Base-by-base conservation (phyloP, 257 asterid species). In the Ilex asprella region DNA sequence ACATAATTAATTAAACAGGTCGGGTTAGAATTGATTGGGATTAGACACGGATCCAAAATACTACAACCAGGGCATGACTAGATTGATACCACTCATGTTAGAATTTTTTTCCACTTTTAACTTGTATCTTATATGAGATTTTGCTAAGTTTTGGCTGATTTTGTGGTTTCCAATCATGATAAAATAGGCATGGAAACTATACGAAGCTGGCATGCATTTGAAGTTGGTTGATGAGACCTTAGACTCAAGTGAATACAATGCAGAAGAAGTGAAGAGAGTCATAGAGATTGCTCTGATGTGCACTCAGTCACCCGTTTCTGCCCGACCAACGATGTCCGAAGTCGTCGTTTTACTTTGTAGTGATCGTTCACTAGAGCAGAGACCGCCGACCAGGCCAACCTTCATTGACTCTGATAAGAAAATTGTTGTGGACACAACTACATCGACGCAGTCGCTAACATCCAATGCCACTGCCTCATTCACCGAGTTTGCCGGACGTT, bases 241-340 rank as follows among this genome's bases (percentile, higher is more conserved):
- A 70, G 91, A 87, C 15, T 35, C 73, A 1, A 71, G 41, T 6
- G 89, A 84, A 8, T 87, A 70, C 35, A 71, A 39, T 0, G 32
- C 62, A 0, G 82, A 82, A 50, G 95, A 90, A 1, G 60, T 73
- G 79, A 85, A 80, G 83, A 90, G 77, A 76, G 29, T 87, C 44
- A 60, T 87, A 16, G 96, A 87, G 71, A 82, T 87, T 3, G 96
- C 86, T 15, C 30, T 90, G 69, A 16, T 65, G 1, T 87, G 97
- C 72, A 84, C 88, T 12, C 96, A 87, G 16, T 82, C 96, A 5
- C 87, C 93, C 10, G 66, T 91, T 30, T 74, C 89, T n/a, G 52
- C 68, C 5, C 77, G 97, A 73, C 97, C 97, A 35, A 77, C 78
- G 58, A 85, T 91, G 97, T 85, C 96, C 7, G 93, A 91, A 68